Evolutionary conservation across 2,329 filamentous ascomycete genomes (phyloP), one percentile per base, ranked within the genome.

Genomic region (Colletotrichum ledebouriae): DNA sequence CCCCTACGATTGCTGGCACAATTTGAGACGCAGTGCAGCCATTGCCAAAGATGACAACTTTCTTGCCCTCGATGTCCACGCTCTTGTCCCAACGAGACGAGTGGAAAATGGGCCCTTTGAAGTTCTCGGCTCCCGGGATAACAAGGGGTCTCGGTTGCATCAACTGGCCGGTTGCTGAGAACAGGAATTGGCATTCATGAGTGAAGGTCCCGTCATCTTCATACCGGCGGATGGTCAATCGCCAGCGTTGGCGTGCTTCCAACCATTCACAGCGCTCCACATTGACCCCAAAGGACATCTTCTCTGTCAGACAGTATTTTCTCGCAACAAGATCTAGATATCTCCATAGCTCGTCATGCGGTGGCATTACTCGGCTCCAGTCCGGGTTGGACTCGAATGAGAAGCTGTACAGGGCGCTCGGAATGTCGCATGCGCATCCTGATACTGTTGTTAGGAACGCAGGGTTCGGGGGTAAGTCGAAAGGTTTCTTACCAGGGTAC

Each of bases 311-410:
- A 47, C 78, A 76, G 71, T 82, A 84, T 66, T 82, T 80, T 4
- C 78, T 75, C 0, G 88, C 87, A 0, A 90, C 79, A 0, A 74
- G 68, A 63, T 85, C 78, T 77, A 88, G 84, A 71, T 92, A 92
- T 1, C 80, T 76, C 58, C 80, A 78, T 22, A 92, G 86, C 72
- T 92, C 89, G 2, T 76, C 71, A 1, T 84, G 84, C 47, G 84
- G 81, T 0, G 88, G 85, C 72, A 89, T 85, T 44, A 87, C 80
- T 46, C 86, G 82, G 0, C 81, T 83, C 89, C 89, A 92, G 68
- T 87, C 78, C 0, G 85, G 85, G 67, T 90, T 90, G 1, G 86
- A 84, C 17, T 83, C 82, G 74, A 89, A 92, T 1, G 85, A 86
- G 59, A 84, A 86, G 73, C 89, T 88, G 74, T 92, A 91, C 10